These are phyloP conservation scores for Lolium multiflorum DNA, from an alignment of 176 grass and related monocot genomes.

Conservation along the genomic window DNA sequence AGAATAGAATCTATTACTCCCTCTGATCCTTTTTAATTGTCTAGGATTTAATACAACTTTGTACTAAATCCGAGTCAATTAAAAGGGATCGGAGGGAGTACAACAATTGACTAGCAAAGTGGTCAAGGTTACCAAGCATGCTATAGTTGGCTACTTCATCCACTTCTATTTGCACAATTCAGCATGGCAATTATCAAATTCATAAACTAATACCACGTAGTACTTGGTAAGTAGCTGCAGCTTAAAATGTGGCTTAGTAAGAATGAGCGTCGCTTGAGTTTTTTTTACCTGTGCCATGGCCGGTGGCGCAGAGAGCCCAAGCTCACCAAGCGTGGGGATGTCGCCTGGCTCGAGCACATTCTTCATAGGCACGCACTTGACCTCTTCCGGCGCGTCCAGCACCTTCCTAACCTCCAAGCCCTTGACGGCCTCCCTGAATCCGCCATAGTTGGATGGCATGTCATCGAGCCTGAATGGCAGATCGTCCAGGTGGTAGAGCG, in stretches of 20 bases:
- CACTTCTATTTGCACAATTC: conserved; percentile 12
- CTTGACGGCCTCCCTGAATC: conserved; percentile 78
- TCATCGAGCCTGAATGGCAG: conserved; percentile 76
- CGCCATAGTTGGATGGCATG: conserved; percentile 74
- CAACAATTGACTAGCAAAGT: not conserved
- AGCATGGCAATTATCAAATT: not conserved
- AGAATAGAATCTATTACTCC: not conserved
- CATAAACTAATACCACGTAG: not conserved
- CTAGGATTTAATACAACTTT: too few species aligned
- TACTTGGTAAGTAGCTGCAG: too few species aligned
- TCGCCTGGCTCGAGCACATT: conserved; percentile 83
- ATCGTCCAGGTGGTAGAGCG: conserved; percentile 84
- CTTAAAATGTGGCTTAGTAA: not conserved
- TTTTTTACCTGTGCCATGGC: conserved; percentile 69
- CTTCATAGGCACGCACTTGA: conserved; percentile 82
- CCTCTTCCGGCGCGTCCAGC: conserved; percentile 65
- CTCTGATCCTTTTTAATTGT: too few species aligned
- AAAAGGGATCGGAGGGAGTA: too few species aligned
- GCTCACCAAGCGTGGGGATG: conserved; percentile 76
- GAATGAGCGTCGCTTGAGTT: too few species aligned
- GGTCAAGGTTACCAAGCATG: not conserved
- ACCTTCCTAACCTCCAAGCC: conserved; percentile 67
- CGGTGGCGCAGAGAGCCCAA: conserved; percentile 58
- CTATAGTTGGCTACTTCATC: not conserved
- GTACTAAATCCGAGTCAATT: too few species aligned